These are phyloP conservation scores for Diaporthe longicolla DNA, from an alignment of 2,329 filamentous ascomycete species.

Conservation along the genomic window DNA sequence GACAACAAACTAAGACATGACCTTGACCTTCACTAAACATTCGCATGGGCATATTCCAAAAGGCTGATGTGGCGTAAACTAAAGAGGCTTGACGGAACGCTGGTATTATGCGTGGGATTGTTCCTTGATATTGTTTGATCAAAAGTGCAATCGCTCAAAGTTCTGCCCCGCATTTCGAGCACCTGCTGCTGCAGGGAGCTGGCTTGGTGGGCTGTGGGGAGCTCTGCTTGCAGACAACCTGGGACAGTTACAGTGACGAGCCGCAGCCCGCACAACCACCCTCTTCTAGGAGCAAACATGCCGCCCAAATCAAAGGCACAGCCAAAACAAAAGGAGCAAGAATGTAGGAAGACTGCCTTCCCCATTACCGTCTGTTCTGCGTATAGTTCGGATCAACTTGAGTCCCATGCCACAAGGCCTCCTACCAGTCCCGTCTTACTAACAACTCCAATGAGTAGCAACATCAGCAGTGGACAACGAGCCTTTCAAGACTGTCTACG, in stretches of 20 bases:
- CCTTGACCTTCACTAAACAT: not conserved
- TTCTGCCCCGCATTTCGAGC: constrained; percentile 9
- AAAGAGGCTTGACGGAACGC: not conserved
- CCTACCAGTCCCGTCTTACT: not conserved
- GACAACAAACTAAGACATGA: not conserved
- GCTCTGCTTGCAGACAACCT: constrained; percentile 33
- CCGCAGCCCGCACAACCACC: not conserved
- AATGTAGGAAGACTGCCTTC: constrained; percentile 34
- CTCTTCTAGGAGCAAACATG: constrained; percentile 40
- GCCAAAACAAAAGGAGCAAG: constrained; percentile 42
- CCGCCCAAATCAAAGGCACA: constrained; percentile 43
- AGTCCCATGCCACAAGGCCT: not conserved
- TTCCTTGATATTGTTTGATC: constrained; percentile 24
- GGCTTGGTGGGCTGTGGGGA: constrained; percentile 27
- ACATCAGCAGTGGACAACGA: constrained; percentile 52
- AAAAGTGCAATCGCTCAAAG: not conserved
- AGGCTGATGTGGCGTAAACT: not conserved
- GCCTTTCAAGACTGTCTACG: constrained; percentile 61
- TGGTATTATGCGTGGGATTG: constrained; percentile 18
- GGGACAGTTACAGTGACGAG: constrained; percentile 9
- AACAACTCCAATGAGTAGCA: constrained; percentile 41
- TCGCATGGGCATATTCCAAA: not conserved
- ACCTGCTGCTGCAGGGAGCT: constrained; percentile 7
- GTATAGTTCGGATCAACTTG: too few relatives aligned
- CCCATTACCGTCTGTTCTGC: not conserved